These are phyloP conservation scores for Leccinum pachyderme DNA, from an alignment of 1,284 basidiomycete genomes.

Conservation along the genomic window DNA sequence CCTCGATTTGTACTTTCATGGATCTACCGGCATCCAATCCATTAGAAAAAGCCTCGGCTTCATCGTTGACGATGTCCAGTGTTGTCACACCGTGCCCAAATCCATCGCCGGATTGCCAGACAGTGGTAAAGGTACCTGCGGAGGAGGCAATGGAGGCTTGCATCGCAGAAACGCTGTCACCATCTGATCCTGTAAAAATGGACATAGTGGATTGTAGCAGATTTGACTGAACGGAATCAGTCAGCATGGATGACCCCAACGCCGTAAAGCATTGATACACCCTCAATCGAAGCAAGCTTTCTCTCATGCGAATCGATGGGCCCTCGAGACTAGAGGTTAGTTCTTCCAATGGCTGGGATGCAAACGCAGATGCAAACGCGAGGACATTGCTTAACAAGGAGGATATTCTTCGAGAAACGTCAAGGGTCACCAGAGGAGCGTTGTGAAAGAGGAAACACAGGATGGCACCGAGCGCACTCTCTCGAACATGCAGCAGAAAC, in stretches of 20 bases:
- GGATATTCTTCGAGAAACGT: constrained; percentile 85
- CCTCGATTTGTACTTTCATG: constrained; percentile 63
- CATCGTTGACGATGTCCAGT: constrained; percentile 50
- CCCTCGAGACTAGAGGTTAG: constrained; percentile 43
- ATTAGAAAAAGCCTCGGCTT: constrained; percentile 30
- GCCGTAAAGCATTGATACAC: constrained; percentile 89
- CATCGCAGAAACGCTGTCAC: constrained; percentile 68
- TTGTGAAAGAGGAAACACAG: constrained; percentile 88
- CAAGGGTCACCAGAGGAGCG: constrained; percentile 79
- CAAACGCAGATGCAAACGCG: constrained; percentile 79
- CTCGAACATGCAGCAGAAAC: constrained; percentile 89
- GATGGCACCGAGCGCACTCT: constrained; percentile 88
- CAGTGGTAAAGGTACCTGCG: constrained; percentile 77
- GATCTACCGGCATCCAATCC: constrained; percentile 30
- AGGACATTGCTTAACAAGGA: constrained; percentile 88
- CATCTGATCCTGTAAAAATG: constrained; percentile 84
- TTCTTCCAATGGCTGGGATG: constrained; percentile 53
- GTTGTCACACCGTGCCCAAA: constrained; percentile 93
- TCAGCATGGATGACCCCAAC: constrained; percentile 76
- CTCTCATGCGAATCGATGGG: constrained; percentile 73
- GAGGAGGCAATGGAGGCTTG: constrained; percentile 93
- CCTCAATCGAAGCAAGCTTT: constrained; percentile 80
- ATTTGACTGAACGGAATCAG: constrained; percentile 77
- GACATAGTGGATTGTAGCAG: constrained; percentile 85
- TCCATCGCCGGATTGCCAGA: constrained; percentile 89